phyloP scores from a whole-genome alignment of 768 basidiomycete genomes.

The Lentinula boryana region DNA sequence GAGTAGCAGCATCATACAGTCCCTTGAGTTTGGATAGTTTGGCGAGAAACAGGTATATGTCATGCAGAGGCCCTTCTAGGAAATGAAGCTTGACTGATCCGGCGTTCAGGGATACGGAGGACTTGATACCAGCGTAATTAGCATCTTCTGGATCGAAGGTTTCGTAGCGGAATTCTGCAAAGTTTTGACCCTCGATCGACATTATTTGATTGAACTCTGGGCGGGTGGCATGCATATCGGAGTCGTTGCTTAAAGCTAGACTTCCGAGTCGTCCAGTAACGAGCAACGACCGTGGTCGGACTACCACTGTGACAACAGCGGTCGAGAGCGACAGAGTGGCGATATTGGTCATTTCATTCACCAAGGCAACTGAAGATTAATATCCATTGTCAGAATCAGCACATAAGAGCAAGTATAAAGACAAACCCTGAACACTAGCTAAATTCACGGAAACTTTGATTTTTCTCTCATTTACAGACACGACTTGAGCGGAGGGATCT shows the following conservation, averaged over 20 bases:
- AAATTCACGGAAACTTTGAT: constrained; percentile 80
- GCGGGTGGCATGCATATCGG: constrained; percentile 39
- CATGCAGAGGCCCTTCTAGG: constrained; percentile 85
- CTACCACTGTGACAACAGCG: constrained; percentile 75
- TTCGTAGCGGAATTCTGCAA: constrained; percentile 92
- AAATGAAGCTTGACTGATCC: constrained; percentile 89
- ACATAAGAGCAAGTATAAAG: not conserved
- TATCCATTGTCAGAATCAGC: not conserved
- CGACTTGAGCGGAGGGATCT: constrained; percentile 7
- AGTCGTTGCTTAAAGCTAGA: constrained; percentile 76
- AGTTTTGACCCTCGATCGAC: constrained; percentile 90
- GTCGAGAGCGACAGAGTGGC: constrained; percentile 89
- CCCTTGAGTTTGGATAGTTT: constrained; percentile 90
- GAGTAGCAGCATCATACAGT: constrained; percentile 89
- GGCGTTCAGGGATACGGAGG: constrained; percentile 73
- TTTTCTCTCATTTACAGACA: constrained; percentile 36
- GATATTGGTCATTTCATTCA: constrained; percentile 62
- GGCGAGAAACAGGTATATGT: constrained; percentile 75
- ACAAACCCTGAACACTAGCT: constrained; percentile 73
- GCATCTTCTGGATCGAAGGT: constrained; percentile 76
- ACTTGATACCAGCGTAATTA: constrained; percentile 73
- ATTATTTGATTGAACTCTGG: constrained; percentile 79
- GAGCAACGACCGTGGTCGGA: constrained; percentile 67
- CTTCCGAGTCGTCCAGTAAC: constrained; percentile 80
- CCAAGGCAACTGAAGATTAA: constrained; percentile 57